Base-by-base conservation (phyloP, 257 asterid species). In the Solanum piurae region DNA sequence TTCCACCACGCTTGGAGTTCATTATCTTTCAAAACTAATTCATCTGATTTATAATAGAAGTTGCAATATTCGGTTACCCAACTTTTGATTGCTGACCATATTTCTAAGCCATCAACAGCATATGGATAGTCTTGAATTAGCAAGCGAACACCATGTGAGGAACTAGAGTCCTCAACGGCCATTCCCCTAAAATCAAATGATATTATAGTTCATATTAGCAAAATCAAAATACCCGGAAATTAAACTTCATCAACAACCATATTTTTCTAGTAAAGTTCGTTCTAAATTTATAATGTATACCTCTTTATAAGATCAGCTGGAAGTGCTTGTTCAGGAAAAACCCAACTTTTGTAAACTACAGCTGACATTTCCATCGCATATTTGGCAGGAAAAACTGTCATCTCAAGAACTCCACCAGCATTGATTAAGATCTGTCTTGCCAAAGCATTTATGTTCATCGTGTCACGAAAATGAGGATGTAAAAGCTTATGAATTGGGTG, bases 401-500 rank as follows among this genome's bases (percentile, higher is more conserved):
- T 4, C 69, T 62, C 69, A 62, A 62, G 69, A 62, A 62, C 69
- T 62, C 69, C 69, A 62, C 69, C 69, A 8, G 69, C 69, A 62
- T 62, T 62, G 69, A 62, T 62, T 23, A 62, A n/a, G 31, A 62
- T 62, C 31, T 66, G 97, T 16, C 98, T 90, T 76, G 92, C 98
- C 86, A 94, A 71, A 9, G 98, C 95, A 55, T 95, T 94, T 87
- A 94, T 89, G 73, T 93, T 91, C 98, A 94, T 95, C 0, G 98
- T 95, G 83, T 95, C 98, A 9, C 92, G 91, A 87, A 94, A 95
- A 83, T 95, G 98, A 89, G 98, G 98, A 87, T 91, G 90, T 86
- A 95, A 88, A 71, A 95, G 98, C 92, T 94, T 94, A 89, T 94
- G 89, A 87, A 95, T 93, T 3, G 98, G 98, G 91, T 95, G 98